Evolutionary conservation across 768 basidiomycete genomes (phyloP).

Genomic region (Agaricus subrufescens): DNA sequence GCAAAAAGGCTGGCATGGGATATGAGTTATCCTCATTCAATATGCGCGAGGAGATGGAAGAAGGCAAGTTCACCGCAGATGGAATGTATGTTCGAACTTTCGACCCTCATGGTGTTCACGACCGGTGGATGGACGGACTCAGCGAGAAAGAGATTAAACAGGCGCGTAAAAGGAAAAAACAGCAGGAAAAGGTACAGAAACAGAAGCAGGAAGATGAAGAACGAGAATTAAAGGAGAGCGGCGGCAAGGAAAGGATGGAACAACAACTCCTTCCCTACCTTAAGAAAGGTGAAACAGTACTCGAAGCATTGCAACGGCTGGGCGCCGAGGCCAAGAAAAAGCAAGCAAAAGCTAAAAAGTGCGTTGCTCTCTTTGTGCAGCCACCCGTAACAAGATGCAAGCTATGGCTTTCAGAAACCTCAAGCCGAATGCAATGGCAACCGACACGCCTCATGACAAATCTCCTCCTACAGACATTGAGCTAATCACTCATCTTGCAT

Average conservation of each 20-base stretch:
- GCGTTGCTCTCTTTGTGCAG: background rate
- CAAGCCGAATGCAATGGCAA: conserved; percentile 34
- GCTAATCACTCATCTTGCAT: conserved; percentile 78
- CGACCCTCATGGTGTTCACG: conserved; percentile 90
- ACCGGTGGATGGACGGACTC: conserved; percentile 92
- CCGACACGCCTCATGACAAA: conserved; percentile 32
- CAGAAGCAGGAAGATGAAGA: conserved; percentile 72
- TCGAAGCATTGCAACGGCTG: conserved; percentile 84
- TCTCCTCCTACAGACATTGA: conserved; percentile 56
- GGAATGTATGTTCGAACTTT: conserved; percentile 82
- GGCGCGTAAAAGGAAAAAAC: conserved; percentile 71
- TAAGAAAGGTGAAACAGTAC: conserved; percentile 86
- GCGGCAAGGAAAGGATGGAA: conserved; percentile 61
- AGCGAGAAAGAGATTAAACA: conserved; percentile 82
- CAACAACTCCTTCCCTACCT: conserved; percentile 67
- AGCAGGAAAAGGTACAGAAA: conserved; percentile 67
- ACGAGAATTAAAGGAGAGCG: conserved; percentile 62
- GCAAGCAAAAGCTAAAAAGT: conserved; percentile 30
- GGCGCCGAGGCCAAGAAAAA: conserved; percentile 63
- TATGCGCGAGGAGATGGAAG: conserved; percentile 98
- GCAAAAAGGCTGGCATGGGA: conserved; percentile 87
- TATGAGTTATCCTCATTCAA: conserved; percentile 94
- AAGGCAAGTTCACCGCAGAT: conserved; percentile 94
- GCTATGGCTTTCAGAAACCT: conserved; percentile 19
- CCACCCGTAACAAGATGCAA: conserved; percentile 9